Evolutionary conservation across 495 filamentous ascomycete species (phyloP), one percentile per base, ranked within the genome.

Genomic region (Aspergillus ellipticus): DNA sequence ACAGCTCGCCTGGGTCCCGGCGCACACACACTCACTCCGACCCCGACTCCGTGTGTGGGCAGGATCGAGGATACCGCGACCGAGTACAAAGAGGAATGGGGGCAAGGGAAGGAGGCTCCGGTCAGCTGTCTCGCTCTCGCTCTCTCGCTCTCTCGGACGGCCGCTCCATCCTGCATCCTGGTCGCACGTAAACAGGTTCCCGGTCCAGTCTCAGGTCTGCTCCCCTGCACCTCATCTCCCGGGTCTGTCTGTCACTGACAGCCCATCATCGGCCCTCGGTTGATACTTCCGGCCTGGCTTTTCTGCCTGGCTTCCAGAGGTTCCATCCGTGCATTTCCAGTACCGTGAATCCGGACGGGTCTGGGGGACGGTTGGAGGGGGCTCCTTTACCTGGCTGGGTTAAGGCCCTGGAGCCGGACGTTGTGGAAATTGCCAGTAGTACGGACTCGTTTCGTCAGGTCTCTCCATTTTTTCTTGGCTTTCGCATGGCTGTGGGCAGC

Each of bases 21-120:
- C n/a, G n/a, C n/a, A n/a, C n/a, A n/a, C n/a, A n/a, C n/a, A n/a
- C n/a, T n/a, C n/a, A 33, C 31, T 33, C 31, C 31, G 31, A 33
- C 31, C 13, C 31, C 31, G 31, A 39, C 35, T n/a, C 35, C 35
- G 35, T 13, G 35, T n/a, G 35, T 15, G 9, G 41, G 31, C 47
- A 47, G 42, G 57, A 35, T 45, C 42, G 17, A 54, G 52, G 45
- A 58, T 53, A 54, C 50, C 20, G 35, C 15, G 22, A 28, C 42
- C 41, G 51, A 37, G 57, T 55, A 59, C 29, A 59, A 55, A 37
- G 33, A 45, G 56, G 51, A 46, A 46, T 59, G 50, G 55, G 17
- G 22, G 42, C 16, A 10, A 45, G 19, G 42, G 42, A 22, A 9
- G 5, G 42, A 22, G 45, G 24, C 15, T 48, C 45, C 24, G 24